Evolutionary conservation across 352 stramenopile genomes (phyloP), one percentile per base, ranked within the genome.

Genomic region (Pythium monospermum): DNA sequence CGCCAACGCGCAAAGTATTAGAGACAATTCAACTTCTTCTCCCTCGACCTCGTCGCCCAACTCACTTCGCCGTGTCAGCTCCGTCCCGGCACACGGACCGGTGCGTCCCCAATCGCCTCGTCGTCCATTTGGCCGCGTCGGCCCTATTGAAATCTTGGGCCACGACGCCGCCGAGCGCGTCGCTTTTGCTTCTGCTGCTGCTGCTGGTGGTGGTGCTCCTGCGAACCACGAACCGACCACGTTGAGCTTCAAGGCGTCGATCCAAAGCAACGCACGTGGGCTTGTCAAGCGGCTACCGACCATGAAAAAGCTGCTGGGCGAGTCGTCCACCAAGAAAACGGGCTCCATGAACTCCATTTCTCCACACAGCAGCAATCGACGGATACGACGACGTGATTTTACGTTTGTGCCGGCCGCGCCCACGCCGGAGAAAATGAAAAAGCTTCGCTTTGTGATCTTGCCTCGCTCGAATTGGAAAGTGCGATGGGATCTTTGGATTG

Each of bases 401-500:
- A 49, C 59, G 26, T 55, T 66, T 27, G 38, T 55, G 4, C 39
- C 45, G 6, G 21, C 57, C 11, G 57, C 44, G 33, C 57, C 49
- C 4, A 60, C 50, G 2, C 21, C 44, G 2, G 57, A 66, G 33
- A 59, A 60, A 32, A n/a, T 53, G 25, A 33, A 19, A 27, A 59
- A 60, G 37, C 31, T 66, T 33, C 57, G 50, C 2, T 89, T 64
- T 64, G 72, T 90, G 15, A 84, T 90, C 37, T 61, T 78, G 54
- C 82, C 82, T 1, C 72, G 75, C 0, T 59, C 69, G 21, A 66
- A 69, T 15, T 87, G 76, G 75, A 95, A 95, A 60, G 64, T 94
- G 21, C 61, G 75, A 3, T 97, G 85, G 88, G 88, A 97, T 40
- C 32, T 97, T 13, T 96, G 87, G 68, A 91, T 96, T 21, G 84